phyloP scores from a whole-genome alignment of 257 asterid genomes.

The Gynochthodes officinalis region DNA sequence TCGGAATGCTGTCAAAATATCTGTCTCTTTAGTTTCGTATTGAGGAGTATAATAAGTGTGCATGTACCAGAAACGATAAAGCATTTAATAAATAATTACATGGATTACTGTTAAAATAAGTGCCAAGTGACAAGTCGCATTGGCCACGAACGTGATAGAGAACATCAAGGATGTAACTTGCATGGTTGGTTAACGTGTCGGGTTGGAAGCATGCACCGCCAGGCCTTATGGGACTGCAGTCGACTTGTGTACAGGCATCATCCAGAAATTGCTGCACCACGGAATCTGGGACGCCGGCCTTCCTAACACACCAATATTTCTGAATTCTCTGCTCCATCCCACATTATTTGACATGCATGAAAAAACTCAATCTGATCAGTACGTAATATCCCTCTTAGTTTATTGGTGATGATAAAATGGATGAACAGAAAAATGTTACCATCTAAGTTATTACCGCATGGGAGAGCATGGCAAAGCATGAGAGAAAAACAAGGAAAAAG shows the following conservation, averaged over 20 bases:
- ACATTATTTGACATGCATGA: too few relatives aligned
- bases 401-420: too few relatives aligned
- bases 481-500: too few relatives aligned
- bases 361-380: too few relatives aligned
- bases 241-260: slow-evolving; percentile 5
- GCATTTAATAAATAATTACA: slow-evolving; percentile 12
- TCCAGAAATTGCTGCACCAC: slow-evolving; percentile 14
- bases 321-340: background rate
- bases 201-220: slow-evolving; percentile 19
- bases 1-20: too few relatives aligned
- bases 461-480: too few relatives aligned
- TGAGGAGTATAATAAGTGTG: too few relatives aligned
- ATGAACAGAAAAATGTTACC: too few relatives aligned
- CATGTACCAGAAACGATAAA: too few relatives aligned
- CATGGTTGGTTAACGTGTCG: slow-evolving; percentile 7
- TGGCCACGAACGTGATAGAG: background rate
- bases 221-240: slow-evolving; percentile 9
- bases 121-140: slow-evolving; percentile 10
- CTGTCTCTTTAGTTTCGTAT: too few relatives aligned
- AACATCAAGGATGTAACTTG: slow-evolving; percentile 21
- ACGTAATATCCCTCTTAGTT: too few relatives aligned
- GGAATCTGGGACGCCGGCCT: background rate
- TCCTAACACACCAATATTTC: slow-evolving; percentile 10
- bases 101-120: background rate
- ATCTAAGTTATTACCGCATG: too few relatives aligned